phyloP scores from a whole-genome alignment of 2,329 filamentous ascomycete genomes.

The Thielaviopsis populi region DNA sequence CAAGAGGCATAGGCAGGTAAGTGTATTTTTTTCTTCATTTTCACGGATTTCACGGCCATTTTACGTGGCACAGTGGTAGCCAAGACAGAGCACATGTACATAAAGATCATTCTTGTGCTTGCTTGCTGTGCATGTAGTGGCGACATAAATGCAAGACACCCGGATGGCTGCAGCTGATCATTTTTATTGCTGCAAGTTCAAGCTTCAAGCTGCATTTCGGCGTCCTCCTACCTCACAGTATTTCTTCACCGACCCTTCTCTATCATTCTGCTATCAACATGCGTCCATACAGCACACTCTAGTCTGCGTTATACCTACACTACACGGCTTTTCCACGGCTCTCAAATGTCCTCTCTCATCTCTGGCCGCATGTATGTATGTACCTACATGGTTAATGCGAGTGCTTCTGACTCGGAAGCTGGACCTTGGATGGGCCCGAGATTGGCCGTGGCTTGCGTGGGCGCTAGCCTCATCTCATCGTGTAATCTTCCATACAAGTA shows the following conservation, averaged over 20 bases:
- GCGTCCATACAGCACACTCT: neutral
- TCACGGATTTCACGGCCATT: constrained; percentile 3
- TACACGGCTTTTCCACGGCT: neutral
- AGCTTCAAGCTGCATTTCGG: neutral
- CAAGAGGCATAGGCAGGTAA: neutral
- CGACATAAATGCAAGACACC: constrained; percentile 2
- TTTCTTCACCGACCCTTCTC: neutral
- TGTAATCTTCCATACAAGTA: neutral
- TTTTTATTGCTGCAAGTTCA: neutral
- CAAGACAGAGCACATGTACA: neutral
- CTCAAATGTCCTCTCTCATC: neutral
- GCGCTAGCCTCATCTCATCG: neutral
- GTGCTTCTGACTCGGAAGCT: neutral
- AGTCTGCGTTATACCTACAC: neutral
- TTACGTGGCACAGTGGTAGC: neutral
- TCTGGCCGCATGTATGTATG: neutral
- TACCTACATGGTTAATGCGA: neutral
- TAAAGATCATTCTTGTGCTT: neutral
- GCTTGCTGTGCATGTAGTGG: neutral
- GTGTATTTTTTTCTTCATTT: neutral
- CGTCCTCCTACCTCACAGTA: neutral
- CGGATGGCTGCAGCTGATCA: neutral
- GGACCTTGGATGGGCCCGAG: neutral
- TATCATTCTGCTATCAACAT: neutral
- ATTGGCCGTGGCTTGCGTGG: neutral